Conservation (phyloP, 2,329 filamentous ascomycete species). For the Trichoderma atroviride region DNA sequence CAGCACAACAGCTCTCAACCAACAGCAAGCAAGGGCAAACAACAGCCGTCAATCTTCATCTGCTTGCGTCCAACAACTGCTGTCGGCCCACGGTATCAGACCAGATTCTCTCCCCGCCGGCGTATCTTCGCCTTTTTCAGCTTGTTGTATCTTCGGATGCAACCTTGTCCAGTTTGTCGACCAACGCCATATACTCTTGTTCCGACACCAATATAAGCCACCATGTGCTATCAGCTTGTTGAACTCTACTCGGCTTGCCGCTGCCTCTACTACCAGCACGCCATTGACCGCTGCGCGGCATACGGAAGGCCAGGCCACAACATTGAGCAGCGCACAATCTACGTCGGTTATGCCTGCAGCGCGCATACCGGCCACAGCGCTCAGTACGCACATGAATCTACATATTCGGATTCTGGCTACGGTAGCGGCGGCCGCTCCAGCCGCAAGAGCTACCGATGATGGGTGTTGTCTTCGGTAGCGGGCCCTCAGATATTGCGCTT, state of each 20-base stretch:
- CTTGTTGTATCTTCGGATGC: neutral
- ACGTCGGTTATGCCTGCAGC: constrained; percentile 79
- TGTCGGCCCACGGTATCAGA: constrained; percentile 23
- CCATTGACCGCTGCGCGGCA: constrained; percentile 77
- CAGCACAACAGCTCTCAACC: neutral
- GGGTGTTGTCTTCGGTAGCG: constrained; percentile 54
- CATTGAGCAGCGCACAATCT: constrained; percentile 73
- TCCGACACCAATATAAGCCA: constrained; percentile 33
- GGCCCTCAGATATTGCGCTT: constrained; percentile 48
- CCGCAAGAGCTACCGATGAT: constrained; percentile 55
- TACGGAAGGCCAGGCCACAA: constrained; percentile 74
- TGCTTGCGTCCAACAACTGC: neutral
- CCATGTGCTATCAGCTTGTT: constrained; percentile 85
- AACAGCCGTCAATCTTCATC: neutral
- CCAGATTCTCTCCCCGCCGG: constrained; percentile 6
- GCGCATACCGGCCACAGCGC: constrained; percentile 40
- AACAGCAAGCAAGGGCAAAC: neutral
- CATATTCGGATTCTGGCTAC: constrained; percentile 59
- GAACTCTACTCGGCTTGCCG: constrained; percentile 85
- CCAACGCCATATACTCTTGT: constrained; percentile 2
- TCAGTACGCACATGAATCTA: constrained; percentile 45
- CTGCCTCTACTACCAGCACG: constrained; percentile 86
- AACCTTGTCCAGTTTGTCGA: constrained; percentile 2
- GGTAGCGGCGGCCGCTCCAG: constrained; percentile 53
- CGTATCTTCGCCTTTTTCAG: neutral